Evolutionary conservation across 768 basidiomycete genomes (phyloP).

Genomic region (Hirschioporus abietinus): DNA sequence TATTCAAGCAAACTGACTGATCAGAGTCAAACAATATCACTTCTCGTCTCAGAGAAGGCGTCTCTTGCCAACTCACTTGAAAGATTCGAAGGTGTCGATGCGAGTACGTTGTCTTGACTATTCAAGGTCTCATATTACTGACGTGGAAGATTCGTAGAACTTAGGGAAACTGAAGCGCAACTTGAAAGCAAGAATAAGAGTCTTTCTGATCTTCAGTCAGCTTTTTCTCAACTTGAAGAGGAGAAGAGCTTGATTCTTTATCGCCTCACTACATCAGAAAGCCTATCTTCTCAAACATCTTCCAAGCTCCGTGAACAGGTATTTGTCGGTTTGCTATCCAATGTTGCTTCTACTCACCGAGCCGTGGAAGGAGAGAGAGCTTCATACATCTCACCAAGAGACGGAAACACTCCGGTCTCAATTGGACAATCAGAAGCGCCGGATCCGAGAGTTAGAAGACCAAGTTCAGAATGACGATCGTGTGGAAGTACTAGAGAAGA

Average conservation of each 20-base stretch:
- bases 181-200: background rate
- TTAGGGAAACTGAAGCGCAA: background rate
- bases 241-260: background rate
- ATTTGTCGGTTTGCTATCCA: background rate
- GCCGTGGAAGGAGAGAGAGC: constrained; percentile 59
- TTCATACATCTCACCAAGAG: constrained; percentile 56
- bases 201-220: background rate
- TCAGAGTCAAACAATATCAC: constrained; percentile 67
- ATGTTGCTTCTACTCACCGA: background rate
- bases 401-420: constrained; percentile 48
- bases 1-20: constrained; percentile 25
- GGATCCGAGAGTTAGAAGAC: constrained; percentile 70
- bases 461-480: constrained; percentile 82
- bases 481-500: constrained; percentile 64
- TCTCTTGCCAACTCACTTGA: constrained; percentile 49
- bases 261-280: background rate
- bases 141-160: background rate
- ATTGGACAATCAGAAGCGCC: constrained; percentile 48
- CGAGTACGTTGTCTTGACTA: constrained; percentile 37
- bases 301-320: background rate
- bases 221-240: background rate
- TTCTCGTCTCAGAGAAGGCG: constrained; percentile 73
- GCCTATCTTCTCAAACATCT: background rate
- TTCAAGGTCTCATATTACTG: background rate
- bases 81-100: constrained; percentile 53